Conservation (phyloP, 1,284 basidiomycete genomes). For the Lignosus rhinocerotis region DNA sequence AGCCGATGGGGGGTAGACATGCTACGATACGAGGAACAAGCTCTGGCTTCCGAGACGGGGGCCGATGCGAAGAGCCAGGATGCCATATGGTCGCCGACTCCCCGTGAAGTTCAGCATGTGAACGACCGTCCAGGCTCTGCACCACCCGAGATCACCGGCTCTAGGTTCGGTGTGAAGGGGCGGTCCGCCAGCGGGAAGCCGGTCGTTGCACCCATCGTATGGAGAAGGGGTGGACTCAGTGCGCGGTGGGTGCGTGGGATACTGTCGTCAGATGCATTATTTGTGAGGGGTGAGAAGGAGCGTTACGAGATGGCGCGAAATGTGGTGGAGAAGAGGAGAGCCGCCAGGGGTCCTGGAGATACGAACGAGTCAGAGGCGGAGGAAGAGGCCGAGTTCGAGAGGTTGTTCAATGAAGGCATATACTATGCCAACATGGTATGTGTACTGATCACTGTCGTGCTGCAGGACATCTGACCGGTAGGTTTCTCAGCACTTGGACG, state of each 20-base stretch:
- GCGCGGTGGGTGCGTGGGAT: constrained; percentile 76
- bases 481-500: constrained; percentile 63
- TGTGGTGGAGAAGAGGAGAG: constrained; percentile 74
- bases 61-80: neutral
- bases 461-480: constrained; percentile 10
- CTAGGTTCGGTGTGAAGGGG: neutral
- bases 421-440: constrained; percentile 89
- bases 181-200: neutral
- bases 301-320: constrained; percentile 78
- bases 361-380: constrained; percentile 25
- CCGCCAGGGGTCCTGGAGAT: constrained; percentile 44
- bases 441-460: constrained; percentile 6
- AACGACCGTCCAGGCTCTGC: constrained; percentile 19
- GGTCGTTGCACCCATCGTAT: constrained; percentile 50
- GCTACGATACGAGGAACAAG: constrained; percentile 62
- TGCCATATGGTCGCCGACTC: constrained; percentile 8
- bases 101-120: constrained; percentile 7
- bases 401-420: constrained; percentile 78
- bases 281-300: constrained; percentile 77
- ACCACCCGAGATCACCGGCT: constrained; percentile 17
- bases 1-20: constrained; percentile 85
- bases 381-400: constrained; percentile 69
- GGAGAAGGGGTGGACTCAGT: constrained; percentile 69
- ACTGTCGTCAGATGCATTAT: constrained; percentile 79
- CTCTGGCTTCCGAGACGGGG: constrained; percentile 7